Percentiles rank a stretch among this genome's conserved stretches.
These are phyloP conservation scores for Casuarina equisetifolia DNA, from an alignment of 306 rosid species.

Conservation along the genomic window DNA sequence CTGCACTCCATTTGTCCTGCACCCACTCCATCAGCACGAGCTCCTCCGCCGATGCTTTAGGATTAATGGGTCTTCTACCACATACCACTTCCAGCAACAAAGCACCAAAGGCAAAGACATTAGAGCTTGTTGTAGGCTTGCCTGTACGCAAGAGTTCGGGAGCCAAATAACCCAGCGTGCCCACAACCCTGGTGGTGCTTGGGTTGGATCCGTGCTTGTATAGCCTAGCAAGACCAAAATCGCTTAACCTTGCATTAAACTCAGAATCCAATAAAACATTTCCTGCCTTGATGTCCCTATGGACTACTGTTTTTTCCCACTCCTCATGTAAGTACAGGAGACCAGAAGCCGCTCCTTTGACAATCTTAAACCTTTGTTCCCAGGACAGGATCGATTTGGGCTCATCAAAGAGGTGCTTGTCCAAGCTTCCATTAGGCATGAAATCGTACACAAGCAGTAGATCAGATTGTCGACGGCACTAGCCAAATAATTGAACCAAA, in stretches of 20 bases:
- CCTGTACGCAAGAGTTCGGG: slow-evolving; percentile 58
- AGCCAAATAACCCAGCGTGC: slow-evolving; percentile 63
- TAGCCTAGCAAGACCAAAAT: slow-evolving; percentile 62
- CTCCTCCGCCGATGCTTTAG: slow-evolving; percentile 57
- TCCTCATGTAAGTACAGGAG: slow-evolving; percentile 59
- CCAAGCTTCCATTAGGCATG: slow-evolving; percentile 64
- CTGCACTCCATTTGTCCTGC: slow-evolving; percentile 31
- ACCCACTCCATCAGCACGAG: slow-evolving; percentile 59
- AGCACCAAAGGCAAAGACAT: slow-evolving; percentile 62
- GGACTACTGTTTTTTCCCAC: slow-evolving; percentile 66
- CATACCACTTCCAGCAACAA: slow-evolving; percentile 57
- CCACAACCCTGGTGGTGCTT: slow-evolving; percentile 56
- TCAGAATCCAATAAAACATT: slow-evolving; percentile 56
- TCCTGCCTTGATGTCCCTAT: slow-evolving; percentile 64
- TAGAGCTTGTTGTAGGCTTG: slow-evolving; percentile 48
- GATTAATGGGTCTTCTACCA: slow-evolving; percentile 57
- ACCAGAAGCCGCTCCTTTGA: slow-evolving; percentile 57
- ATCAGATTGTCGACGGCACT: slow-evolving; percentile 54
- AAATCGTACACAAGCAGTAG: slow-evolving; percentile 52
- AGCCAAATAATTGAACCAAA: slow-evolving; percentile 57
- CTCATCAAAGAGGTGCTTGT: slow-evolving; percentile 47
- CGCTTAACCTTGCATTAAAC: slow-evolving; percentile 54
- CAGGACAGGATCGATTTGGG: slow-evolving; percentile 36
- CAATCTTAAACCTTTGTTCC: slow-evolving; percentile 58
- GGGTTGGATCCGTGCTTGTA: slow-evolving; percentile 57